These are phyloP conservation scores for Umbelopsis sp. DNA, from an alignment of 192 early-diverging fungal genomes.

Conservation along the genomic window DNA sequence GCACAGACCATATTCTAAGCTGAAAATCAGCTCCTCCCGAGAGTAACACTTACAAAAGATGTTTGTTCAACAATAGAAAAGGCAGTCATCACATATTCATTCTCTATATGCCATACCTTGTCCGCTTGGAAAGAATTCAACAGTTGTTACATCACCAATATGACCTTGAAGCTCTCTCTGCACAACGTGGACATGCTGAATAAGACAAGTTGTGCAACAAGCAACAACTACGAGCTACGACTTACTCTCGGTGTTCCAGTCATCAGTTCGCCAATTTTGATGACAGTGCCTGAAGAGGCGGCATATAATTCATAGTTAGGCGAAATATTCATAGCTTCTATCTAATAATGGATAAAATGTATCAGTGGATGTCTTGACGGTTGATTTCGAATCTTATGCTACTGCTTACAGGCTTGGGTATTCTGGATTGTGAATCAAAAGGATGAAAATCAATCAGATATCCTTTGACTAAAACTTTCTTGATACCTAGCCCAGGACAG, in stretches of 20 bases:
- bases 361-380: background rate
- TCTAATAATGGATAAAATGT: conserved; percentile 21
- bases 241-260: conserved; percentile 46
- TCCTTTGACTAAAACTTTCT: conserved; percentile 42
- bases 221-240: background rate
- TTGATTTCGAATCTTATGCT: too few relatives aligned
- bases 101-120: conserved; percentile 48
- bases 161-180: conserved; percentile 64
- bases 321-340: conserved; percentile 49
- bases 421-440: conserved; percentile 17
- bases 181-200: background rate
- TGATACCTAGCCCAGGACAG: conserved; percentile 34
- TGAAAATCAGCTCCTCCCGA: conserved; percentile 71
- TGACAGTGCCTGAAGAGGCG: conserved; percentile 39
- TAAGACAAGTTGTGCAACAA: background rate
- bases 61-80: background rate
- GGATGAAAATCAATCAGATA: conserved; percentile 29
- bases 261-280: conserved; percentile 45
- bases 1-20: conserved; percentile 73
- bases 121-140: conserved; percentile 76
- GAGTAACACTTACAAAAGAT: conserved; percentile 53
- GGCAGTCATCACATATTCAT: background rate
- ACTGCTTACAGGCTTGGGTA: background rate
- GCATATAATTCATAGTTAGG: conserved; percentile 51
- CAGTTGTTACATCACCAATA: conserved; percentile 64